These are phyloP conservation scores for Cudoniella acicularis DNA, from an alignment of 495 filamentous ascomycete species.

Conservation along the genomic window DNA sequence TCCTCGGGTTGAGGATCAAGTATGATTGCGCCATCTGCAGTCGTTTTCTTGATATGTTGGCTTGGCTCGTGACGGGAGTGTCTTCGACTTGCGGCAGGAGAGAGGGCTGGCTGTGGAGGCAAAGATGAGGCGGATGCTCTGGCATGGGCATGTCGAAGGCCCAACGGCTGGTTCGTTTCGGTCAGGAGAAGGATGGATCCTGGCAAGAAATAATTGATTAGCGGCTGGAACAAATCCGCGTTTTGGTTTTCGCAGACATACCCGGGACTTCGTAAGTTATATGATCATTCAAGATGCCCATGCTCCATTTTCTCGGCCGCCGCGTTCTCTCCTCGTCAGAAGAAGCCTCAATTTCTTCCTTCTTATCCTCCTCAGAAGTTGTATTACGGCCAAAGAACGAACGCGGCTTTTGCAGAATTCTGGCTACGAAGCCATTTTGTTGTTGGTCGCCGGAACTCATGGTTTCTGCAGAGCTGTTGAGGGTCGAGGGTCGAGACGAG, in stretches of 20 bases:
- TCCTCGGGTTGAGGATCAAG: slow-evolving; percentile 92
- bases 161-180: slow-evolving; percentile 74
- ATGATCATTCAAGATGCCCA: slow-evolving; percentile 81
- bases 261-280: slow-evolving; percentile 90
- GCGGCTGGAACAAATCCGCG: background rate
- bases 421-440: background rate
- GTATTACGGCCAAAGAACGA: slow-evolving; percentile 23
- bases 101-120: slow-evolving; percentile 28
- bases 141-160: slow-evolving; percentile 69
- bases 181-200: slow-evolving; percentile 81
- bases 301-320: slow-evolving; percentile 54
- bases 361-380: background rate
- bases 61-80: slow-evolving; percentile 23
- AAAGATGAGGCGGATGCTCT: slow-evolving; percentile 75
- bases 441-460: background rate
- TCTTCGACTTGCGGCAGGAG: slow-evolving; percentile 13
- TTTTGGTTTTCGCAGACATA: slow-evolving; percentile 29
- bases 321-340: slow-evolving; percentile 1
- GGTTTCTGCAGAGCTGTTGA: background rate
- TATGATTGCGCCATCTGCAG: slow-evolving; percentile 78
- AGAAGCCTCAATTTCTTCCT: background rate
- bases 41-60: slow-evolving; percentile 64
- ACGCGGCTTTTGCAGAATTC: background rate
- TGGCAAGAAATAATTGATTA: slow-evolving; percentile 32
- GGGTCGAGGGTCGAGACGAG: background rate